Conservation (phyloP, 192 early-diverging fungal species). For the Coemansia erecta region DNA sequence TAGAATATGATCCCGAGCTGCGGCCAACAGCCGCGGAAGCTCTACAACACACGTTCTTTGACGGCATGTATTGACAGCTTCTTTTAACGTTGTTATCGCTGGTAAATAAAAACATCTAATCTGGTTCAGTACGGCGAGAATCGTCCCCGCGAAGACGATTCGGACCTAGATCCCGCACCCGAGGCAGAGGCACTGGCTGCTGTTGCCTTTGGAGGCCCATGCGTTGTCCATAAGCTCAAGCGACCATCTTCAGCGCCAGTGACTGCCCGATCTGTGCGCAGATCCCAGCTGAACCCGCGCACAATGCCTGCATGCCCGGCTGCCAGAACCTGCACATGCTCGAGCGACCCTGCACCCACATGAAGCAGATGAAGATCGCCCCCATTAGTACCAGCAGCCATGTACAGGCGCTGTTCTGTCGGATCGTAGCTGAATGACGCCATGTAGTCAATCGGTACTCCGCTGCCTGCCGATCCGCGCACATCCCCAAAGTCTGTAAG, state of each 20-base stretch:
- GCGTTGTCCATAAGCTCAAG: conserved; percentile 64
- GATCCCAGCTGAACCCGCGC: conserved; percentile 74
- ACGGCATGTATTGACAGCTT: conserved; percentile 35
- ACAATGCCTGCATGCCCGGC: conserved; percentile 87
- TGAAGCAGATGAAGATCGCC: conserved; percentile 76
- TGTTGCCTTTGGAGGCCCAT: neutral
- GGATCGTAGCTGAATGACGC: conserved; percentile 79
- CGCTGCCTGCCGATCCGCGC: conserved; percentile 52
- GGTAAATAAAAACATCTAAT: neutral
- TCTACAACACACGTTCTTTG: conserved; percentile 47
- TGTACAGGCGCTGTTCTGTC: conserved; percentile 65
- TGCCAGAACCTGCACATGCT: conserved; percentile 73
- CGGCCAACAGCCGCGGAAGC: conserved; percentile 80
- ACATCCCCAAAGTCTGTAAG: conserved; percentile 82
- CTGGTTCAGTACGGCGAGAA: neutral
- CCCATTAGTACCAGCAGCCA: conserved; percentile 74
- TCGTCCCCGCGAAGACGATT: neutral
- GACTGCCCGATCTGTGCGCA: conserved; percentile 56
- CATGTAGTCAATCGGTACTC: conserved; percentile 70
- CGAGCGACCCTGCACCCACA: conserved; percentile 71
- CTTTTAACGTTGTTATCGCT: neutral
- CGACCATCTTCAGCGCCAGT: conserved; percentile 80
- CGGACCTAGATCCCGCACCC: neutral
- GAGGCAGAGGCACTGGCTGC: neutral
- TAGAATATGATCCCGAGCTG: conserved; percentile 85